Base-by-base conservation (phyloP, 257 asterid genomes). In the Pogostemon cablin region DNA sequence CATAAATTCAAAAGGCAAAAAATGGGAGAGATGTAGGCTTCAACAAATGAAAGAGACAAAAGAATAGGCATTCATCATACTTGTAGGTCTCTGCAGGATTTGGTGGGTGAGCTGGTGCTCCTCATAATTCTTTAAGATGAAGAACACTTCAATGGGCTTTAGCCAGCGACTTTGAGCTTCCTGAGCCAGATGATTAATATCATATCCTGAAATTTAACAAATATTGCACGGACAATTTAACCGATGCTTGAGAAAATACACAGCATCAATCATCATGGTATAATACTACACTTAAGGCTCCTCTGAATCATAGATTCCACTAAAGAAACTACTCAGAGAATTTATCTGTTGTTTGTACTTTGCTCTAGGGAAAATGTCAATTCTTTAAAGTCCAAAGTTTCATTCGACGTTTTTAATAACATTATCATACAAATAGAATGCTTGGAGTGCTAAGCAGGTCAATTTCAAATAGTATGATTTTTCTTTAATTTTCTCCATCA, bases 131-230 rank as follows among this genome's bases (percentile, higher is more conserved):
- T 77, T 82, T 49, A 93, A 79, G 76, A 93, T 89, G 75, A 72
- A 89, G 68, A 62, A 79, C 62, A 93, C 92, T 87, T 93, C 99
- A 39, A 83, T 85, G 3, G 99, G 96, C 86, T 89, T 93, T 54
- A 93, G 84, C 99, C 99, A 93, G 72, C 99, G 89, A 75, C 53
- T 65, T 76, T 81, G 93, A 80, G 99, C 97, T 80, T 93, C 99
- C 48, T 81, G 82, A 71, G 79, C 88, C 78, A 93, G 83, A 68
- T 85, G 81, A 66, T 72, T 72, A 62, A 89, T 80, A 70, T 84
- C 84, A 71, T 78, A 85, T 43, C 81, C 99, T 93, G 93, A 75
- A 79, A 78, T 49, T 55, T 55, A 69, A 15, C 50, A 44, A 25
- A 52, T 54, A 11, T 40, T 9, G 70, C 43, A 56, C 32, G 54